These are phyloP conservation scores for Cladosporium sp. DNA, from an alignment of 2,329 filamentous ascomycete genomes.

Conservation along the genomic window DNA sequence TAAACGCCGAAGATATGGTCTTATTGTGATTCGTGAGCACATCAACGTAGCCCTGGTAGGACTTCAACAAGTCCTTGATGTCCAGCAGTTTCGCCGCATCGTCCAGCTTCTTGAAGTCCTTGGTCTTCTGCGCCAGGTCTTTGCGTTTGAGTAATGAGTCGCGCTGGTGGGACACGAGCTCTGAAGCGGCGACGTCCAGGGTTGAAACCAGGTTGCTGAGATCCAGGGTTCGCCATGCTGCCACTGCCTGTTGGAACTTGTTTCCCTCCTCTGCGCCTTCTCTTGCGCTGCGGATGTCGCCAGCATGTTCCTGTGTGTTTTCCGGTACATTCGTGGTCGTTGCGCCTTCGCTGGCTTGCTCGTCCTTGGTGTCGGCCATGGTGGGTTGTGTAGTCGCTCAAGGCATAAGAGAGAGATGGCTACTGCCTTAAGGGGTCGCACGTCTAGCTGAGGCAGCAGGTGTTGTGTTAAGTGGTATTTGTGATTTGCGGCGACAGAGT, in stretches of 20 bases:
- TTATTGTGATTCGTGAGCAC: conserved; percentile 95
- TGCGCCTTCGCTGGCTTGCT: conserved; percentile 13
- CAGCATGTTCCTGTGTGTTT: conserved; percentile 8
- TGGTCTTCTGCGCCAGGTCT: conserved; percentile 97
- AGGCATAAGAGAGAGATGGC: neutral
- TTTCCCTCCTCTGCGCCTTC: conserved; percentile 31
- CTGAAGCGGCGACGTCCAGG: conserved; percentile 89
- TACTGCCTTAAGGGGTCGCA: too few relatives aligned
- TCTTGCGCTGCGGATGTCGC: conserved; percentile 9
- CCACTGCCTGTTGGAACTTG: conserved; percentile 95
- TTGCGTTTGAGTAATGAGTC: conserved; percentile 96
- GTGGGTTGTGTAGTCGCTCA: conserved; percentile 2
- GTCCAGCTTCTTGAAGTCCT: conserved; percentile 92
- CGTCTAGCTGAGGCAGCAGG: too few relatives aligned
- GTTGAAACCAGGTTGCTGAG: conserved; percentile 75
- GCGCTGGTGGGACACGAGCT: conserved; percentile 87
- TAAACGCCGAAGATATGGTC: conserved; percentile 83
- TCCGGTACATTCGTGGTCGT: conserved; percentile 8
- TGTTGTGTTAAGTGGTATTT: too few relatives aligned
- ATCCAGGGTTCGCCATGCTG: conserved; percentile 92
- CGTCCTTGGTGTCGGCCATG: conserved; percentile 21
- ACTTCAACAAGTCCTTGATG: conserved; percentile 78
- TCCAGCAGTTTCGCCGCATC: conserved; percentile 81
- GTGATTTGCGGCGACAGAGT: too few relatives aligned
- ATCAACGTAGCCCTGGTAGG: conserved; percentile 97